Evolutionary conservation across 1,284 basidiomycete species (phyloP).

Genomic region (Austropuccinia psidii): DNA sequence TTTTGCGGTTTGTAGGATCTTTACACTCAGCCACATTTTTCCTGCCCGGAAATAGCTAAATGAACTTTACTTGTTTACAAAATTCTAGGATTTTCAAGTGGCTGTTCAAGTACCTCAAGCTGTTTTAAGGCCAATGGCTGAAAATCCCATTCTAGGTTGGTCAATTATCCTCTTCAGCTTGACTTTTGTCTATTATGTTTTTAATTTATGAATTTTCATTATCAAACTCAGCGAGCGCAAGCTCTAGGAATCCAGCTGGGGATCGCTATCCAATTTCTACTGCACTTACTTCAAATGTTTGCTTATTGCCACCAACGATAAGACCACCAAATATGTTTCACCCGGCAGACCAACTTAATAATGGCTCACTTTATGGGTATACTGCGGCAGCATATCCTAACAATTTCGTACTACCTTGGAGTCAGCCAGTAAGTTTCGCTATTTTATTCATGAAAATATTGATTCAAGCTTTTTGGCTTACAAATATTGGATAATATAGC

Average conservation of each 20-base stretch:
- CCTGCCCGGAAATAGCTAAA: no score
- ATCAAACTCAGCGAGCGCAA: no score
- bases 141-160: conserved; percentile 6
- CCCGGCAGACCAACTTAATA: conserved; percentile 17
- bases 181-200: neutral
- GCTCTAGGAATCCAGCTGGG: no score
- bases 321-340: conserved; percentile 14
- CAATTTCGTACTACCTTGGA: conserved; percentile 24
- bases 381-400: conserved; percentile 15
- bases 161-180: neutral
- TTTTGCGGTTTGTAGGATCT: conserved; percentile 34
- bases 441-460: neutral
- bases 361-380: conserved; percentile 22
- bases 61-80: no score
- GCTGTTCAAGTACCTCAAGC: conserved; percentile 1
- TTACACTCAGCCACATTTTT: no score
- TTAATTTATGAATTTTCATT: neutral
- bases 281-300: conserved; percentile 19
- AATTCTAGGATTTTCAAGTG: conserved; percentile 34
- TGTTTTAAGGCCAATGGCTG: neutral
- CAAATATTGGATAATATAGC: neutral
- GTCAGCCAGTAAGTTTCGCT: conserved; percentile 3
- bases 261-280: neutral
- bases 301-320: conserved; percentile 27
- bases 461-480: neutral